Base-by-base conservation (phyloP, 1,284 basidiomycete genomes). In the Trichosporon faecale region DNA sequence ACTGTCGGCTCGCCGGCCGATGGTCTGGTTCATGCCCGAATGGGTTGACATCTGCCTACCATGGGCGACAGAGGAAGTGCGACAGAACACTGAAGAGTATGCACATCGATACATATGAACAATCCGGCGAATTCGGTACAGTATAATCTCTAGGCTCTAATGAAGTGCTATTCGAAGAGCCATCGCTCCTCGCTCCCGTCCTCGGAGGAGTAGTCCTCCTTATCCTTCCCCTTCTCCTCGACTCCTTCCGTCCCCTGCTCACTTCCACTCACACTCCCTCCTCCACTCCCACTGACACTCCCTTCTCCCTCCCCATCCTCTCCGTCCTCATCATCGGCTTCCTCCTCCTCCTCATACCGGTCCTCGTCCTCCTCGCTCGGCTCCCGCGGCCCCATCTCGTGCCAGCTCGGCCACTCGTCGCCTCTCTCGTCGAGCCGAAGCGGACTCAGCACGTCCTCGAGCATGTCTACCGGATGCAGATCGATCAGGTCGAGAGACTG, bases 111-210 rank as follows among this genome's bases (percentile, higher is more conserved):
- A 49, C 46, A 49, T 49, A 49, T 49, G 16, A 16, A 49, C 46
- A 49, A 44, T 37, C 35, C 11, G 35, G 35, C 9, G 37, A 40
- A 14, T 40, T 9, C 3, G 40, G 9, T 44, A 44, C 40, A 44
- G 35, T 37, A 44, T 44, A 6, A n/a, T 12, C 9, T 52, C n/a
- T 25, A 52, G 49, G n/a, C 23, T 52, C 49, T 52, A 52, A 23
- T 23, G 23, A 37, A 37, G 35, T 37, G 49, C 57, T 33, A 31
- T 11, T 61, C 57, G 27, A 61, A 61, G 27, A 61, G 57, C 57
- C 57, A 61, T 12, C 57, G 57, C 57, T 31, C 57, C 57, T 61
- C 57, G 29, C 27, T 61, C 11, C 57, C 57, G 57, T 61, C 57
- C 29, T 61, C 57, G 57, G 29, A 33, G 2, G 33, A 14, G 55